phyloP scores from a whole-genome alignment of 1,284 basidiomycete species.

The Mycena citricolor region DNA sequence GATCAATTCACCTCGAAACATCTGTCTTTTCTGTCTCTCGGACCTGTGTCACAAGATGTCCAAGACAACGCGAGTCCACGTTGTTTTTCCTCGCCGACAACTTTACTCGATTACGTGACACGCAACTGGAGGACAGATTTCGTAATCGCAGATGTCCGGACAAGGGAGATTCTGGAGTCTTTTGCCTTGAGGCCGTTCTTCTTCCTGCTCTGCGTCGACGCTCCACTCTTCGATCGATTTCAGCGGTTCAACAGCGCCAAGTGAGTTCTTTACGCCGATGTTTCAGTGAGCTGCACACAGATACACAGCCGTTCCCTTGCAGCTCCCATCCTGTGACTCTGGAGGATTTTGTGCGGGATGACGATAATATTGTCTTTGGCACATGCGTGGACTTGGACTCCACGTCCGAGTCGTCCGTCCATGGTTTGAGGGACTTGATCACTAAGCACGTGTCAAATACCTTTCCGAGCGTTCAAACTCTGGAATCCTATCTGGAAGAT shows the following conservation, averaged over 20 bases:
- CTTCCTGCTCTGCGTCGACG: constrained; percentile 84
- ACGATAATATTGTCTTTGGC: constrained; percentile 64
- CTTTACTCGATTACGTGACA: constrained; percentile 79
- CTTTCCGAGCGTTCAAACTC: constrained; percentile 51
- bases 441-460: constrained; percentile 75
- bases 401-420: constrained; percentile 40
- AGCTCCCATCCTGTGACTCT: constrained; percentile 44
- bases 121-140: constrained; percentile 79
- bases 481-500: constrained; percentile 66
- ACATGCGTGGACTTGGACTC: constrained; percentile 16
- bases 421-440: constrained; percentile 48
- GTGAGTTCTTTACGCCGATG: constrained; percentile 5
- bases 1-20: constrained; percentile 24
- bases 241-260: constrained; percentile 50
- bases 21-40: constrained; percentile 28
- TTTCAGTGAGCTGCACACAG: constrained; percentile 11
- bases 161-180: constrained; percentile 57
- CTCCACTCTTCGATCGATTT: constrained; percentile 69
- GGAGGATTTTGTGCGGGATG: constrained; percentile 63
- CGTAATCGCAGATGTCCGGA: constrained; percentile 77
- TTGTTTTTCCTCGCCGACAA: constrained; percentile 51
- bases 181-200: constrained; percentile 93
- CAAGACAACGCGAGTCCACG: no score
- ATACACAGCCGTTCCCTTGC: no score
- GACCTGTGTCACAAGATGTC: no score